phyloP scores from a whole-genome alignment of 2,329 filamentous ascomycete species.

The Dissoconium aciculare region DNA sequence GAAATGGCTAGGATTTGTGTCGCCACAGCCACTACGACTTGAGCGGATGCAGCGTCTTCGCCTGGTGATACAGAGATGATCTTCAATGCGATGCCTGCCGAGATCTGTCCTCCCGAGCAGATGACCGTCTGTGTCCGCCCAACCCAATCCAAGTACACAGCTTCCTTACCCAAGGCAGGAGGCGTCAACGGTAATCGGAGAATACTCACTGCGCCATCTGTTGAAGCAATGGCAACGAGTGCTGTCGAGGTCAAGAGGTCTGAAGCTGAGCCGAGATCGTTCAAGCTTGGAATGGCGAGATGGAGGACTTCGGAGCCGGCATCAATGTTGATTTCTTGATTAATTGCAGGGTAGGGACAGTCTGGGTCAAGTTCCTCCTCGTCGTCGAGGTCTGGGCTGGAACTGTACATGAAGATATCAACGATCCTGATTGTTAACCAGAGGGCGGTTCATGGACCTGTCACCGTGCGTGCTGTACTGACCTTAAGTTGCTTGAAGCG shows the following conservation, averaged over 20 bases:
- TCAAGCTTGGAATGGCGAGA: conserved; percentile 32
- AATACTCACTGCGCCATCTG: conserved; percentile 41
- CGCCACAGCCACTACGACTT: conserved; percentile 10
- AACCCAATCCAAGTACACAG: conserved; percentile 11
- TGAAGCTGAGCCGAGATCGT: not conserved
- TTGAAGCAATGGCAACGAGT: conserved; percentile 41
- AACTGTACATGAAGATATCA: too few species aligned
- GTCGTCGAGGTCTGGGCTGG: too few species aligned
- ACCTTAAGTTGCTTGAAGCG: too few species aligned
- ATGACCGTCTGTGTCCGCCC: conserved; percentile 5
- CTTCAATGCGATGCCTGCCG: conserved; percentile 9
- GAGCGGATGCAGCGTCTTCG: conserved; percentile 7
- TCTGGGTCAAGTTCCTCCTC: conserved; percentile 45
- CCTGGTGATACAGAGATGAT: conserved; percentile 5
- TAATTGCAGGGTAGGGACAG: conserved; percentile 38
- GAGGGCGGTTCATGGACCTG: too few species aligned
- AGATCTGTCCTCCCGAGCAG: conserved; percentile 3
- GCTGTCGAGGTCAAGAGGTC: conserved; percentile 23
- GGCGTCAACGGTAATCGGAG: conserved; percentile 41
- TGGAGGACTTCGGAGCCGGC: conserved; percentile 40
- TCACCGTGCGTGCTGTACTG: too few species aligned
- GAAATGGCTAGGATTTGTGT: conserved; percentile 13
- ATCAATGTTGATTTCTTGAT: conserved; percentile 41
- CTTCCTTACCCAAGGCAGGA: conserved; percentile 21
- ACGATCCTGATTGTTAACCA: too few species aligned